Evolutionary conservation across 2,329 filamentous ascomycete genomes (phyloP).

Genomic region (Elsinoe perseae): DNA sequence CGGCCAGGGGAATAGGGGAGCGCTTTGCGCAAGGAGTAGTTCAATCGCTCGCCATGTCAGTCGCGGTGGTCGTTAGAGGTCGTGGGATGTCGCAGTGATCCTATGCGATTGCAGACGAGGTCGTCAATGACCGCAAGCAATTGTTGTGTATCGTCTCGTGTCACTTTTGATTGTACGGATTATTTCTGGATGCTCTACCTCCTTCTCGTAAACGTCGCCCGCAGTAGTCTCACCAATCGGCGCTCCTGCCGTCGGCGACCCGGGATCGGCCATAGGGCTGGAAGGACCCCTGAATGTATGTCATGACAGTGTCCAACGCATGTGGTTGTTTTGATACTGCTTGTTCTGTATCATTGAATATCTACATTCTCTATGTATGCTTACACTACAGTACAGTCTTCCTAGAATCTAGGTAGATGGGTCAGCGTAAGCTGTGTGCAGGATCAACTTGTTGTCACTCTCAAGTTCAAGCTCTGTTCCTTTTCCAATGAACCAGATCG

Average conservation of each 20-base stretch:
- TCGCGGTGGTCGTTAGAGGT: not conserved
- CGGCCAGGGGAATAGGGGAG: not conserved
- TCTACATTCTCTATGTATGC: not conserved
- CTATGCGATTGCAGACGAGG: not conserved
- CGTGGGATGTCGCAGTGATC: not conserved
- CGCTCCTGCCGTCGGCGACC: not conserved
- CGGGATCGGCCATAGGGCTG: slow-evolving; percentile 11
- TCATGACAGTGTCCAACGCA: not conserved
- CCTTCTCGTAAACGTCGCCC: slow-evolving; percentile 11
- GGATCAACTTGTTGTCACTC: slow-evolving; percentile 37
- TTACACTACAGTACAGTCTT: not conserved
- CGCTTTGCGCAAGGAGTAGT: slow-evolving; percentile 7
- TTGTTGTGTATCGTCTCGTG: not conserved
- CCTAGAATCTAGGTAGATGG: slow-evolving; percentile 20
- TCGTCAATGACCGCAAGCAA: not conserved
- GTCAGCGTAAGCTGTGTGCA: slow-evolving; percentile 43
- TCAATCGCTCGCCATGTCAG: slow-evolving; percentile 2
- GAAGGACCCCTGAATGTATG: slow-evolving; percentile 7
- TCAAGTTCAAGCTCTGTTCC: slow-evolving; percentile 44
- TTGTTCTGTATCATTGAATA: not conserved
- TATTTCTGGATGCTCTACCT: slow-evolving; percentile 7
- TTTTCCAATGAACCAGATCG: slow-evolving; percentile 59
- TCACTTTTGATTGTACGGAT: not conserved
- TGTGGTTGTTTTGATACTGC: not conserved
- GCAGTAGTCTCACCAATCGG: not conserved